Base-by-base conservation (phyloP, 306 rosid genomes). In the Ochetophila trinervis region DNA sequence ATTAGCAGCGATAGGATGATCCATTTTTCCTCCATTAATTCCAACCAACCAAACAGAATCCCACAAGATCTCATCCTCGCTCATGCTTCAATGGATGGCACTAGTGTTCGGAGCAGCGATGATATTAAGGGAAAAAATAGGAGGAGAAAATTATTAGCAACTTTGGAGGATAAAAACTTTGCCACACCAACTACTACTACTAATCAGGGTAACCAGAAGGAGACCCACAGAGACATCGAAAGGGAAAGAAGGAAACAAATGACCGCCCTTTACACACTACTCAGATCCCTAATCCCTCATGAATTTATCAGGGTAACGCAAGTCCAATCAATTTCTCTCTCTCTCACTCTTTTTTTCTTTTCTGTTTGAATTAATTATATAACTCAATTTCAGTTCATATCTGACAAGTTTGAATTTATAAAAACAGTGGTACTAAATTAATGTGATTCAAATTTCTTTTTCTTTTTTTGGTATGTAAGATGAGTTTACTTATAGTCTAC, bases 241-340 rank as follows among this genome's bases (percentile, higher is more conserved):
- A 75, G 44, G 70, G 66, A 75, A 50, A 48, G 79, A 56, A 75
- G 79, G 40, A 60, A 68, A 68, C 70, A 55, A 54, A 75, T 75
- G 79, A 54, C 70, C 14, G 4, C 60, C 47, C 74, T 68, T 47
- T 53, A 62, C 40, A 35, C 65, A 11, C 50, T 47, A n/a, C 79
- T 75, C 40, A 62, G 79, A 75, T 75, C 79, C 70, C 23, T 50
- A 27, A 61, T 68, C 54, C 79, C 79, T 68, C 58, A 22, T 57
- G 55, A 68, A 22, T 68, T 18, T 55, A 47, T 66, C 49, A 68
- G 62, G 74, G 79, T 75, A 47, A 17, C n/a, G n/a, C n/a, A n/a
- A n/a, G n/a, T n/a, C n/a, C n/a, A n/a, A n/a, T n/a, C n/a, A n/a
- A n/a, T n/a, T n/a, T n/a, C n/a, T n/a, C n/a, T n/a, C n/a, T n/a